phyloP scores from a whole-genome alignment of 208 protist genomes.

The Leishmania amazonensis region DNA sequence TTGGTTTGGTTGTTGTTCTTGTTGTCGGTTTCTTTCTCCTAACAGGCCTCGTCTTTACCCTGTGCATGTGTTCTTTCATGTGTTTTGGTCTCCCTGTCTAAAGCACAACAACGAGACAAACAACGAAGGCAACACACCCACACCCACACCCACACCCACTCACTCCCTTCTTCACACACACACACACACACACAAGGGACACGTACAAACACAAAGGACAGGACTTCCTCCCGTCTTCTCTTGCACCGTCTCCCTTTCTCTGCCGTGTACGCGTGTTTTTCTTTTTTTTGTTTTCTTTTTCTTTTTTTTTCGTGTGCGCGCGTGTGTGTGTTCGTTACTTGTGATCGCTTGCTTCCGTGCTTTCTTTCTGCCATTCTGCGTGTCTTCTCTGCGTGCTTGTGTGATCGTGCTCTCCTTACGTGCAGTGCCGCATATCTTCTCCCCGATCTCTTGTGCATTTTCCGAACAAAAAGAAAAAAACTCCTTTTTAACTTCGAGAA shows the following conservation, averaged over 20 bases:
- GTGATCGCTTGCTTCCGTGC: slow-evolving; percentile 7
- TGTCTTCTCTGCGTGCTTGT: not conserved
- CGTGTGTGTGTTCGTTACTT: not conserved
- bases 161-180: no score
- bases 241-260: not conserved
- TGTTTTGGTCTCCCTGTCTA: not conserved
- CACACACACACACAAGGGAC: not conserved
- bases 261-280: not conserved
- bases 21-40: not conserved
- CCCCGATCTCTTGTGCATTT: not conserved
- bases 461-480: not conserved
- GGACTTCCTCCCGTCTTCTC: not conserved
- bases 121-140: not conserved
- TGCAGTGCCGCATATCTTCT: not conserved
- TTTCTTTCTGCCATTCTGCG: slow-evolving; percentile 14
- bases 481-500: not conserved
- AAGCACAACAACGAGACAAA: not conserved
- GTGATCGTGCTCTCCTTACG: not conserved
- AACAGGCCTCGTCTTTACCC: not conserved
- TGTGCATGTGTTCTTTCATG: not conserved
- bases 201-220: not conserved
- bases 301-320: not conserved
- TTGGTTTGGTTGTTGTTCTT: not conserved
- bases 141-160: no score
- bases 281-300: not conserved